A percentile compares a stretch with the other conserved stretches of the same genome.
Conservation (phyloP, 192 early-diverging fungal genomes). For the Gamsiella multidivaricata region DNA sequence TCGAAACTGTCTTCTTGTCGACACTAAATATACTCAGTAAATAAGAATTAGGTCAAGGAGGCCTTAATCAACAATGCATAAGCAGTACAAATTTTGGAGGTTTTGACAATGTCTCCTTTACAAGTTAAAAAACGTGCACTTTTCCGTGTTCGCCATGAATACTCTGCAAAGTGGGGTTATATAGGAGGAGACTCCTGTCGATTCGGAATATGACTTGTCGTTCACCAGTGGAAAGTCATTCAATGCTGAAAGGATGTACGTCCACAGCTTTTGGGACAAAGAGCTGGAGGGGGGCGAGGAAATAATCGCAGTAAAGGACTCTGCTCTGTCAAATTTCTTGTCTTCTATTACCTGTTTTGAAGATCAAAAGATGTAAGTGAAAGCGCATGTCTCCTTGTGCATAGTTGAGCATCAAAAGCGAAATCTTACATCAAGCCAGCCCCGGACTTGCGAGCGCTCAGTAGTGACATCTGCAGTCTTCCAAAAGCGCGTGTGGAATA, state of each 20-base stretch:
- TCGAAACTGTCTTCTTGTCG: constrained; percentile 18
- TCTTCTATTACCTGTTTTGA: too few species aligned
- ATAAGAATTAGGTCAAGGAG: not conserved
- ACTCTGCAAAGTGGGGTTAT: constrained; percentile 40
- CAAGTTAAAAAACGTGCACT: constrained; percentile 39
- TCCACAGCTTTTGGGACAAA: constrained; percentile 15
- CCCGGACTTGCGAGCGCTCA: constrained; percentile 19
- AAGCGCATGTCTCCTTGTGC: too few species aligned
- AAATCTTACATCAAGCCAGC: constrained; percentile 45
- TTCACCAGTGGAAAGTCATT: constrained; percentile 38
- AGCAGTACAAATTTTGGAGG: too few species aligned
- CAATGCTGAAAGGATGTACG: constrained; percentile 14
- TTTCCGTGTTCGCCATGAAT: constrained; percentile 18
- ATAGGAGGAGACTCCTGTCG: constrained; percentile 30
- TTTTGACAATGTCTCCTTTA: too few species aligned
- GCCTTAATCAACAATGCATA: not conserved
- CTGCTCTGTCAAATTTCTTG: too few species aligned
- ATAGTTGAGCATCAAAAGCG: too few species aligned
- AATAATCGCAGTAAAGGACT: constrained; percentile 23
- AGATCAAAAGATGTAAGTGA: constrained; percentile 9
- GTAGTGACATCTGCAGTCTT: constrained; percentile 19
- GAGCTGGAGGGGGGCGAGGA: constrained; percentile 8
- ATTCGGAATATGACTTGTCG: constrained; percentile 31
- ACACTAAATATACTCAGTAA: constrained; percentile 10
- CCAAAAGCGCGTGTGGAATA: too few species aligned